Evolutionary conservation across 768 basidiomycete genomes (phyloP).

Genomic region (Tulasnella sp.): DNA sequence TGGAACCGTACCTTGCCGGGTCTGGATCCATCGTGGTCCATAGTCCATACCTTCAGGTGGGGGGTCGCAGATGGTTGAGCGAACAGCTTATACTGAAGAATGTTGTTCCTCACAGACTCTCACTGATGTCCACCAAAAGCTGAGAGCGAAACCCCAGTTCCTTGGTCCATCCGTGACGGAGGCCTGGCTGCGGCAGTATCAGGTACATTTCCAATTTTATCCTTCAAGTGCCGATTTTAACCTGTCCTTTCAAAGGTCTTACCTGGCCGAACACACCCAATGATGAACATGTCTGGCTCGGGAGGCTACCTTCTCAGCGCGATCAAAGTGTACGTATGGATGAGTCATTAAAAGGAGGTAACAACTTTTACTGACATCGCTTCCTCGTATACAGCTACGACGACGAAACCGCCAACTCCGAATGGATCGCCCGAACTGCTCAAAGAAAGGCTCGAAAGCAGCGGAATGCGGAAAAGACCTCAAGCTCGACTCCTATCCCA

Average conservation of each 20-base stretch:
- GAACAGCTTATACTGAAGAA: conserved; percentile 23
- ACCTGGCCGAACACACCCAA: conserved; percentile 95
- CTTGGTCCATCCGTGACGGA: conserved; percentile 80
- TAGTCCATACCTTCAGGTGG: conserved; percentile 73
- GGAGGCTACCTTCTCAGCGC: conserved; percentile 84
- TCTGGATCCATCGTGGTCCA: conserved; percentile 85
- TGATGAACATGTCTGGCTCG: conserved; percentile 83
- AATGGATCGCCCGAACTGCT: background rate
- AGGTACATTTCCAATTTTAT: conserved; percentile 42
- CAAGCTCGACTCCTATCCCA: background rate
- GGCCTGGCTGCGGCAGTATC: conserved; percentile 83
- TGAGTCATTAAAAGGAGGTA: background rate
- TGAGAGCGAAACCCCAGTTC: conserved; percentile 63
- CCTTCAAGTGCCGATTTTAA: background rate
- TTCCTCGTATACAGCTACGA: background rate
- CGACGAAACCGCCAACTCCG: conserved; percentile 9
- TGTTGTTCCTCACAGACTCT: conserved; percentile 52
- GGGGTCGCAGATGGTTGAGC: background rate
- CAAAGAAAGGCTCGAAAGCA: background rate
- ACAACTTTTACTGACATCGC: background rate
- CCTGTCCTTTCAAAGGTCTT: conserved; percentile 49
- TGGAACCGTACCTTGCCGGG: conserved; percentile 75
- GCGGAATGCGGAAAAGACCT: background rate
- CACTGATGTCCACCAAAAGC: conserved; percentile 66
- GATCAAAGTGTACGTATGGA: conserved; percentile 64